phyloP scores from a whole-genome alignment of 805 yeast species.

The Candida methanosorbosa region DNA sequence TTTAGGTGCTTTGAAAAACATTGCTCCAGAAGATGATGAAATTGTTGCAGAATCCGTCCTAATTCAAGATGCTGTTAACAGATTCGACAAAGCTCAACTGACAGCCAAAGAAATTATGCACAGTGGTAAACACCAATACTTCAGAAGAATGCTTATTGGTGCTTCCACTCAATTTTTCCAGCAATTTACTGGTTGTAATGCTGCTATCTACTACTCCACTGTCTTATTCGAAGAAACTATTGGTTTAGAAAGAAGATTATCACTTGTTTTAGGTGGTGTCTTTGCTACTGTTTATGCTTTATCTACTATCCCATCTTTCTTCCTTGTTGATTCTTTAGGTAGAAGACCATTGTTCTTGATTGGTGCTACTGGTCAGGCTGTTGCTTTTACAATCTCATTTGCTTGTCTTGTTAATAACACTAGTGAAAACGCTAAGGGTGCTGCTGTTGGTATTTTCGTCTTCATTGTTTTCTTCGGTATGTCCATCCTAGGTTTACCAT shows the following conservation, averaged over 20 bases:
- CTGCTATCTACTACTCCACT: conserved; percentile 59
- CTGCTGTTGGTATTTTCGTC: conserved; percentile 58
- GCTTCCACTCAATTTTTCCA: conserved; percentile 62
- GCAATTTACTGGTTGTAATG: conserved; percentile 66
- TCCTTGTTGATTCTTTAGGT: conserved; percentile 45
- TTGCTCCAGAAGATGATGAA: conserved; percentile 14
- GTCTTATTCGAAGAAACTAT: conserved; percentile 45
- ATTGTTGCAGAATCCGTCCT: conserved; percentile 17
- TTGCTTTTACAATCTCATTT: conserved; percentile 40
- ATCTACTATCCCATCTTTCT: conserved; percentile 49
- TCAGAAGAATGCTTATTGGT: conserved; percentile 53
- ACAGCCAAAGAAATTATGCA: conserved; percentile 35
- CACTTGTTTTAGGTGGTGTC: conserved; percentile 58
- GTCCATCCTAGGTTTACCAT: conserved; percentile 33
- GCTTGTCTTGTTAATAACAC: conserved; percentile 35
- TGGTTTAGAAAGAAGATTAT: conserved; percentile 39
- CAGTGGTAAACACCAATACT: conserved; percentile 46
- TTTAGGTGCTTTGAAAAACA: conserved; percentile 33
- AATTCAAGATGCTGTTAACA: conserved; percentile 26
- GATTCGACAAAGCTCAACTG: conserved; percentile 23
- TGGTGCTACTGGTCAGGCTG: conserved; percentile 44
- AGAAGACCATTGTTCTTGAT: conserved; percentile 39
- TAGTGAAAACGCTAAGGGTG: conserved; percentile 45
- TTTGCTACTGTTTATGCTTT: conserved; percentile 54
- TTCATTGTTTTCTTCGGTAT: conserved; percentile 49